Base-by-base conservation (phyloP, 1,284 basidiomycete genomes). In the Naganishia liquefaciens region DNA sequence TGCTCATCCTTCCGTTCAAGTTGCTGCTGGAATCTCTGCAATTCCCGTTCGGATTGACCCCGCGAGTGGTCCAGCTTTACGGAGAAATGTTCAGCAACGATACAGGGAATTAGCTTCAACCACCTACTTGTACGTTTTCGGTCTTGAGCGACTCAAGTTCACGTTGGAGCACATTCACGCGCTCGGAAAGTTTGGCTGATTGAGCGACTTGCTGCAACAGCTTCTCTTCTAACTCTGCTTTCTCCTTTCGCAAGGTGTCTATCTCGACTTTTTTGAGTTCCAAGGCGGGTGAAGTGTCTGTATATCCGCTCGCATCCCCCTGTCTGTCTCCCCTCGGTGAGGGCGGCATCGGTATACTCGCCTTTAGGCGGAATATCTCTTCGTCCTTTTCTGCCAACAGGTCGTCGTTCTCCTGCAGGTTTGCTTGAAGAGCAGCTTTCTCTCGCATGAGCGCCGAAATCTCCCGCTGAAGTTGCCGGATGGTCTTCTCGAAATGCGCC, bases 391-490 rank as follows among this genome's bases (percentile, higher is more conserved):
- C 44, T 23, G 58, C 63, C 17, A 68, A 27, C 21, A 65, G 53
- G 13, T 68, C 63, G 25, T 68, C 63, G 50, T 54, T 68, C 28
- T 68, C 55, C 17, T 64, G 58, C 9, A 68, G 33, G 49, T 57
- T 51, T 5, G 51, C 51, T 33, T 65, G 52, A 10, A 65, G 33
- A n/a, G 67, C 55, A 10, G 44, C 62, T 42, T 64, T 67, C 40
- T 63, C 66, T 19, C 57, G 50, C 0, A 49, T 58, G 13, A 67
- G 30, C 10, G 25, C 58, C 15, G 61, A 63, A n/a, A 64, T 40
- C 27, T 67, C 66, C 19, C 66, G 42, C 57, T 67, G 62, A 27
- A 63, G 54, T 27, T 60, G 54, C 28, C 66, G 54, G 9, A 62
- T 58, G 9, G 54, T 54, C 33, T 57, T 62, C 23, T 62, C 64